Evolutionary conservation across 2,329 filamentous ascomycete genomes (phyloP), one percentile per base, ranked within the genome.

Genomic region (Rosellinia necatrix): DNA sequence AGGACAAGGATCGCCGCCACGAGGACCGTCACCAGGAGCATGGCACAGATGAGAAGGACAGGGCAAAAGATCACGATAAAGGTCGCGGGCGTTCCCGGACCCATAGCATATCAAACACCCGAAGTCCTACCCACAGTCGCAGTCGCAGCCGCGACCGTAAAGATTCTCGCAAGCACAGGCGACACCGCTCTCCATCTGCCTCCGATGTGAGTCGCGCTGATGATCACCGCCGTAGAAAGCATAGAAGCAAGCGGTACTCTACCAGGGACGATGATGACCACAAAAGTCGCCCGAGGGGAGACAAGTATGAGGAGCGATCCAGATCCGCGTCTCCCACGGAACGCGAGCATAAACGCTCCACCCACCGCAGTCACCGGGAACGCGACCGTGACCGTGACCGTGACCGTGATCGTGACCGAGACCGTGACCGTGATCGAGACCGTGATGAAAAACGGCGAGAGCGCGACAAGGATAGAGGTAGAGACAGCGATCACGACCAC

Each of bases 281-380:
- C 46, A 73, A 68, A 60, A 66, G 70, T 35, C 71, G 71, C 32
- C 62, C 73, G 38, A 71, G 74, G 58, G 71, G 72, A 61, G 74
- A 78, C 43, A 76, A 77, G 61, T 67, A 78, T 62, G 74, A 76
- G 10, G 81, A 85, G 43, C 80, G 81, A 47, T 85, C 86, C 0
- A 80, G 87, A 54, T 90, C 88, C 4, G 79, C 80, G 4, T 91
- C 89, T 2, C 82, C 81, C 1, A 82, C 44, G 40, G 75, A 73
- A 64, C 75, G 70, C 50, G 75, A 79, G 19, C 73, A 75, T 78
- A 76, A 66, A 70, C 72, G 67, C 74, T 79, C 50, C 72, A 77
- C 64, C 71, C 78, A 58, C 73, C 80, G 32, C 77, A 84, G 66
- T 47, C 66, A 66, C 44, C 76, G 77, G 22, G 74, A 80, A 22